Conservation (phyloP, 2,329 filamentous ascomycete species). For the Pseudogymnoascus sp. region DNA sequence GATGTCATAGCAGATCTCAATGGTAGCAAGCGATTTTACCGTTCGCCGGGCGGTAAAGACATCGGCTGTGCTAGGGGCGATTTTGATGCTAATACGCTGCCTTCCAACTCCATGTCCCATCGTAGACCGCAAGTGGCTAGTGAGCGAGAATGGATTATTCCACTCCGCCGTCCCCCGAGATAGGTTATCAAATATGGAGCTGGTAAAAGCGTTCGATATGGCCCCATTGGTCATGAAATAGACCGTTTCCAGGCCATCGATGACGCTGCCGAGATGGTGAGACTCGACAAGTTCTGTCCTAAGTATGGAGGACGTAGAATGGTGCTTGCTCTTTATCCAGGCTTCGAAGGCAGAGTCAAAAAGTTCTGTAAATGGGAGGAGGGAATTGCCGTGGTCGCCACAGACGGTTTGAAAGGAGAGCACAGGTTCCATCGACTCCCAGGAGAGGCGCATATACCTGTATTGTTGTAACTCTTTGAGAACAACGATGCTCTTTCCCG, state of each 20-base stretch:
- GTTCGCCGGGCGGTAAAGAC: slow-evolving; percentile 45
- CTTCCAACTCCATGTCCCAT: slow-evolving; percentile 52
- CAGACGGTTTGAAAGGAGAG: slow-evolving; percentile 54
- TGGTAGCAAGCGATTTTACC: slow-evolving; percentile 52
- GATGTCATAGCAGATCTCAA: slow-evolving; percentile 63
- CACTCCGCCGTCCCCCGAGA: slow-evolving; percentile 54
- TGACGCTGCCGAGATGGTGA: slow-evolving; percentile 56
- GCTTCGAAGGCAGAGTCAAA: slow-evolving; percentile 62
- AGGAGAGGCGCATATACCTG: slow-evolving; percentile 28
- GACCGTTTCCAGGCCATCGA: slow-evolving; percentile 61
- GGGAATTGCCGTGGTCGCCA: slow-evolving; percentile 33
- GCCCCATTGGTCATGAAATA: slow-evolving; percentile 73
- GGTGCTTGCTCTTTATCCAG: slow-evolving; percentile 73
- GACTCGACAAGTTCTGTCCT: slow-evolving; percentile 58
- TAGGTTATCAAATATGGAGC: slow-evolving; percentile 65
- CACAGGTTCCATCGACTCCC: slow-evolving; percentile 33
- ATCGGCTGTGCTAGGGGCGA: slow-evolving; percentile 35
- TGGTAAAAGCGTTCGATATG: slow-evolving; percentile 56
- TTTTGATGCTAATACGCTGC: slow-evolving; percentile 54
- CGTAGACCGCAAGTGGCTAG: slow-evolving; percentile 66
- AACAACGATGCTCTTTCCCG: slow-evolving; percentile 82
- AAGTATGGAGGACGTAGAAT: slow-evolving; percentile 58
- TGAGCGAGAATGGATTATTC: slow-evolving; percentile 76
- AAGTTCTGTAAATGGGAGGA: slow-evolving; percentile 66
- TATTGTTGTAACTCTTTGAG: slow-evolving; percentile 62